Base-by-base conservation (phyloP, 73 alveolate genomes). In the Paramecium pentaurelia region DNA sequence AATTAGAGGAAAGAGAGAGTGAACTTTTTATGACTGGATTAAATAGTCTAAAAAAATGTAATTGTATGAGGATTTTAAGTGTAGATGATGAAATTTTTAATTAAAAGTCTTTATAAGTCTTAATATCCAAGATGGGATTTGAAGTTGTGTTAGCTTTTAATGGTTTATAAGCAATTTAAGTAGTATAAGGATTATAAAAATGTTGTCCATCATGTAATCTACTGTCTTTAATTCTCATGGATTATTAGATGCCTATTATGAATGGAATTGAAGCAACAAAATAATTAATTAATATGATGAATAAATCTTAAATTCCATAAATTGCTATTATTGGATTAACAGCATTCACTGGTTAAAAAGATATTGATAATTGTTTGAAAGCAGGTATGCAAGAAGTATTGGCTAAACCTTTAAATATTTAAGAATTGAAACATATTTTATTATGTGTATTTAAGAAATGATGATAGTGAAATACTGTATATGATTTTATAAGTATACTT, bases 321-420 rank as follows among this genome's bases (percentile, higher is more conserved):
- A 80, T 80, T 45, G 28, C 20, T 16, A 49, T 80, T 18, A 12
- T 80, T 45, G 91, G 91, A 44, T 49, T 80, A 8, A 80, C 91
- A 47, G 91, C 91, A 45, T 80, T 80, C 12, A 80, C 91, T 18
- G 16, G 75, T 20, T 11, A 16, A 45, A 47, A 25, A 6, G 91
- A 80, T 0, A 49, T 80, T 47, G 28, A 80, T 11, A 44, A 47
- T 10, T 80, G 91, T 64, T 25, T 45, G 16, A 49, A 80, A 40
- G 91, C 91, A 25, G 91, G 91, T 18, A 80, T 80, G 91, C 49
- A 36, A 9, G 91, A 80, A 0, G 91, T 80, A 44, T 49, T 80
- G 58, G 49, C 91, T 32, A 80, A 80, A 22, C 91, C 91, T 18
- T 42, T 80, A 12, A 27, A 44, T 45, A 27, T 80, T 0, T 38